phyloP scores from a whole-genome alignment of 495 filamentous ascomycete species.

The Lentithecium fluviatile region DNA sequence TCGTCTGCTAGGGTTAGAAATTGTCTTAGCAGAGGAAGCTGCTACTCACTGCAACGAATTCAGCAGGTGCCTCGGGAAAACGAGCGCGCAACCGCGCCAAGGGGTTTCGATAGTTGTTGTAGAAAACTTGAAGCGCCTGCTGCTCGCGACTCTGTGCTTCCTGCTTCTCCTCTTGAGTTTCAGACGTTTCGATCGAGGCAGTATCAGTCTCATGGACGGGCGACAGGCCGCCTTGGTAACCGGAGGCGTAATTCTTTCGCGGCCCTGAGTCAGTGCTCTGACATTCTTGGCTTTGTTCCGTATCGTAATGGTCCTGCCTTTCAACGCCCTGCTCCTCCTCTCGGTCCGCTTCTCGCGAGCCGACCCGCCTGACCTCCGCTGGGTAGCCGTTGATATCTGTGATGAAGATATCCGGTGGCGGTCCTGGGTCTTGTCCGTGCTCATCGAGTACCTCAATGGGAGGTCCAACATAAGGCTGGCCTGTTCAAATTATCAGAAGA shows the following conservation, averaged over 20 bases:
- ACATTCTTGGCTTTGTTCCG: neutral
- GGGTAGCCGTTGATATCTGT: too few species aligned
- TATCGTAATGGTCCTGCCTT: too few species aligned
- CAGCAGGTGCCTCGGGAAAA: neutral
- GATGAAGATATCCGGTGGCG: too few species aligned
- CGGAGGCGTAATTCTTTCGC: neutral
- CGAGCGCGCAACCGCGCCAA: neutral
- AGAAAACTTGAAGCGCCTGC: neutral
- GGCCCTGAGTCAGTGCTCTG: neutral
- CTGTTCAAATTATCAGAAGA: neutral
- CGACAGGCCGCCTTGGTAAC: neutral
- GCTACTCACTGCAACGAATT: neutral
- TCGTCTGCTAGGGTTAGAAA: neutral
- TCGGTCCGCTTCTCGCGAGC: too few species aligned
- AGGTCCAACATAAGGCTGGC: too few species aligned
- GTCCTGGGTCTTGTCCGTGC: too few species aligned
- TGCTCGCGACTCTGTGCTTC: neutral
- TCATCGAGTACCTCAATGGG: too few species aligned
- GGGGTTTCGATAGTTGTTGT: neutral
- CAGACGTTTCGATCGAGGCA: neutral
- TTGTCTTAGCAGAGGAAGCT: too few species aligned
- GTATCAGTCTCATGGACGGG: neutral
- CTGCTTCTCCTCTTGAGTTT: neutral
- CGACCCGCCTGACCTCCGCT: too few species aligned
- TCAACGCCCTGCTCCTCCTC: too few species aligned